Evolutionary conservation across 805 yeast genomes (phyloP), one percentile per base, ranked within the genome.

Genomic region (Zygotorulaspora chibaensis): DNA sequence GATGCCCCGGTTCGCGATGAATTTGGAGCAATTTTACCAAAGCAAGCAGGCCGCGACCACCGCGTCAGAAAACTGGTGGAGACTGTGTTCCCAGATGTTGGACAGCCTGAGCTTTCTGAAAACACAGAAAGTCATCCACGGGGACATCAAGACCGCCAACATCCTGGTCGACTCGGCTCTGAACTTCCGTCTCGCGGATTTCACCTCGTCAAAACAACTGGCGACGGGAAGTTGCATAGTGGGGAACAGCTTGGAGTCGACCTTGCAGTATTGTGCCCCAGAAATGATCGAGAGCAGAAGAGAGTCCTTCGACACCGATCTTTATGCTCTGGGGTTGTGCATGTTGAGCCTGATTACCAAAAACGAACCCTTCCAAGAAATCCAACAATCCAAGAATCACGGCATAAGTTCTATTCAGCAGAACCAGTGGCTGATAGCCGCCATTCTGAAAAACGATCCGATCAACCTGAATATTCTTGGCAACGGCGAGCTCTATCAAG

Each of bases 81-180:
- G 36, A 31, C 31, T 50, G 12, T 36, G 42, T 6, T 29, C 15
- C 11, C 50, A 51, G 28, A 34, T 51, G 35, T 16, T 46, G 13
- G 35, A 31, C 3, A 48, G 53, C 7, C 35, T 56, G 29, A 15
- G 36, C 8, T 40, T 38, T 40, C 42, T 56, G 31, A 45, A 50
- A 29, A 2, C 9, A 3, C 38, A 43, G 15, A 35, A 40, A 9
- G 48, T 55, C 15, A 44, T 54, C 11, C 60, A 56, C 37, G 52
- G 54, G 13, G 60, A 56, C 38, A 54, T 56, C 3, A 56, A 56
- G 35, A 53, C 58, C 2, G 54, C 56, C 12, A 56, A 56, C 35
- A 50, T 56, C 25, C 29, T 56, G 12, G 30, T 54, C 3, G 45
- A 46, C 26, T 3, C 25, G 15, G 36, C 16, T 15, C 31, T 48